Evolutionary conservation across 306 rosid species (phyloP).

Genomic region (Neltuma alba): DNA sequence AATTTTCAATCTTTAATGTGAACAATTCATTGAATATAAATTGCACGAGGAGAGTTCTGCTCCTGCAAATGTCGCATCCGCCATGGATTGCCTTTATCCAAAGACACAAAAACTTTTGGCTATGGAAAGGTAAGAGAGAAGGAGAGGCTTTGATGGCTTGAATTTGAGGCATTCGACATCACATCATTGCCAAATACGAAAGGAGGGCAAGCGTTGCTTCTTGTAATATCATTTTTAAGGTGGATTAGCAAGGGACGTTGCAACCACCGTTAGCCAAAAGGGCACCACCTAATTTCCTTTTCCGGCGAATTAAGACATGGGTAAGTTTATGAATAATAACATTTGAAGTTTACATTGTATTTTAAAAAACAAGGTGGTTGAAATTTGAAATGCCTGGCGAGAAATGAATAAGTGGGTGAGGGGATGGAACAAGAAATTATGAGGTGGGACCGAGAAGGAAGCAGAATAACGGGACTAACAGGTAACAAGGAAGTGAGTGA

Average conservation of each 20-base stretch:
- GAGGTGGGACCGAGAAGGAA: neutral
- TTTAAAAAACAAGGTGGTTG: neutral
- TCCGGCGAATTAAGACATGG: neutral
- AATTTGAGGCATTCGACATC: conserved; percentile 14
- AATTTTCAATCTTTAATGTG: neutral
- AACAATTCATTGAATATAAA: neutral
- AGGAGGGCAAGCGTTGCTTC: conserved; percentile 19
- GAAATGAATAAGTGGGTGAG: neutral
- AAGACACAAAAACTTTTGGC: neutral
- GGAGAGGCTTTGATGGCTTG: neutral
- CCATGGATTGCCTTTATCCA: conserved; percentile 12
- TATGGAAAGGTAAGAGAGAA: neutral
- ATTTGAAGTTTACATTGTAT: neutral
- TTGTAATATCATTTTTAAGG: conserved; percentile 36
- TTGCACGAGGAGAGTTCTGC: neutral
- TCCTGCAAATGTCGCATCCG: neutral
- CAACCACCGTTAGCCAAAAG: conserved; percentile 44
- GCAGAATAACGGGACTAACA: neutral
- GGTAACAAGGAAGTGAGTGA: neutral
- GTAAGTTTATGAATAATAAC: neutral
- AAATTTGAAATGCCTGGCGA: neutral
- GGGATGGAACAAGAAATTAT: neutral
- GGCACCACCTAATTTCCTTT: conserved; percentile 32
- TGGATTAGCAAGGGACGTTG: conserved; percentile 45
- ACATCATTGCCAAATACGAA: neutral